Evolutionary conservation across 371 early-diverging fungal species (phyloP).

Genomic region (Mortierella sp.): DNA sequence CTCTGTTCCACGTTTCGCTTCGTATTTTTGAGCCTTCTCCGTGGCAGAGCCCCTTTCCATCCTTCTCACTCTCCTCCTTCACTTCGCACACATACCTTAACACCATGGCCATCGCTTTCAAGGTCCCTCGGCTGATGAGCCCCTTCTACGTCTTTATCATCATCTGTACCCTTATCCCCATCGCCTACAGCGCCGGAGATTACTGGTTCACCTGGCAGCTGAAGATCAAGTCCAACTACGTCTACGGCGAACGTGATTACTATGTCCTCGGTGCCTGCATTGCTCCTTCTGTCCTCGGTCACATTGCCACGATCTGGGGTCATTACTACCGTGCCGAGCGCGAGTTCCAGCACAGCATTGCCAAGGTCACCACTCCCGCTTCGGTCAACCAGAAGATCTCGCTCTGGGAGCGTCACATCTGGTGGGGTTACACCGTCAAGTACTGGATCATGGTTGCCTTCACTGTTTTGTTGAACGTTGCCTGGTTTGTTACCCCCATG

Average conservation of each 20-base stretch:
- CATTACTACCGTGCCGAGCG: constrained; percentile 55
- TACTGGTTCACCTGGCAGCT: constrained; percentile 36
- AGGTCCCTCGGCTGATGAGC: constrained; percentile 22
- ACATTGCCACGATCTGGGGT: constrained; percentile 52
- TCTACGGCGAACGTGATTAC: constrained; percentile 40
- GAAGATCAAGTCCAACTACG: constrained; percentile 29
- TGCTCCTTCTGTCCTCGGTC: constrained; percentile 38
- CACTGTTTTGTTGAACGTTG: constrained; percentile 28
- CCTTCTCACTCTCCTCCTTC: not conserved
- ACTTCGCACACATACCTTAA: not conserved
- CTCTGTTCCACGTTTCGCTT: not conserved
- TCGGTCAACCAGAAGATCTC: constrained; percentile 44
- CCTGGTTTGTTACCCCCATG: constrained; percentile 41
- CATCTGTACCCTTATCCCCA: constrained; percentile 35
- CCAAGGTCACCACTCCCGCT: constrained; percentile 47
- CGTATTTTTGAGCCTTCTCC: not conserved
- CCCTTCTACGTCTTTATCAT: constrained; percentile 41
- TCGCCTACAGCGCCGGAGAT: constrained; percentile 39
- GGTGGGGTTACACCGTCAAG: constrained; percentile 52
- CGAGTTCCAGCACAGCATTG: constrained; percentile 56
- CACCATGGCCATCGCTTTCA: constrained; percentile 29
- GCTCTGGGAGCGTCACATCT: constrained; percentile 56
- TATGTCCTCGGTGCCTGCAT: constrained; percentile 41
- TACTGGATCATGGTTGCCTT: constrained; percentile 45
- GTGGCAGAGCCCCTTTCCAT: not conserved